phyloP scores from a whole-genome alignment of 2,329 filamentous ascomycete genomes.

The Elsinoe australis region DNA sequence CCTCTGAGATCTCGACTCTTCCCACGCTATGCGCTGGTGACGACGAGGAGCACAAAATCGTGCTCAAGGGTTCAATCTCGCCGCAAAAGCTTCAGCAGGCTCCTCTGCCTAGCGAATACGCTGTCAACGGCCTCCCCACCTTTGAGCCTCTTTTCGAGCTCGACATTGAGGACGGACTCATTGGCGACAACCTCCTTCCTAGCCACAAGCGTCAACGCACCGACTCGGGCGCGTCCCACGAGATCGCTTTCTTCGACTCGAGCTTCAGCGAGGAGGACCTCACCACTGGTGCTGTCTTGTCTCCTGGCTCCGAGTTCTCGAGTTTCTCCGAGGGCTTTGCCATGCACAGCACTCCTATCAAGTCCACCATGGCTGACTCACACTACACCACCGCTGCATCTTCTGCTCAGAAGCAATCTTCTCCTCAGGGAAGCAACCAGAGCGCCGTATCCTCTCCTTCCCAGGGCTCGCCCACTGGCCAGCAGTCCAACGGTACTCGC shows the following conservation, averaged over 20 bases:
- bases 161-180: constrained; percentile 85
- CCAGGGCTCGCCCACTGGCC: constrained; percentile 16
- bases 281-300: constrained; percentile 16
- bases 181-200: constrained; percentile 39
- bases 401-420: constrained; percentile 34
- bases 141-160: constrained; percentile 86
- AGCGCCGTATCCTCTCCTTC: constrained; percentile 23
- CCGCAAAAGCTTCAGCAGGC: constrained; percentile 30
- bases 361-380: constrained; percentile 30
- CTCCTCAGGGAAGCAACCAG: constrained; percentile 38
- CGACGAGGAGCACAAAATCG: constrained; percentile 32
- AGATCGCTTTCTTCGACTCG: constrained; percentile 70
- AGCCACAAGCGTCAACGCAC: constrained; percentile 65
- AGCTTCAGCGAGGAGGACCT: constrained; percentile 67
- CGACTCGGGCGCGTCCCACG: constrained; percentile 49
- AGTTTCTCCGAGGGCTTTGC: constrained; percentile 17
- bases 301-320: constrained; percentile 21
- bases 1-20: constrained; percentile 58
- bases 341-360: constrained; percentile 19
- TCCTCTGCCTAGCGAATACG: constrained; percentile 38
- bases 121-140: constrained; percentile 55
- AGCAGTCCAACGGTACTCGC: constrained; percentile 60
- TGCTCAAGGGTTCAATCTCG: constrained; percentile 40
- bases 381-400: constrained; percentile 41
- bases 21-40: constrained; percentile 55